phyloP scores from a whole-genome alignment of 2,329 filamentous ascomycete species.

The Torrubiella hemipterigena region DNA sequence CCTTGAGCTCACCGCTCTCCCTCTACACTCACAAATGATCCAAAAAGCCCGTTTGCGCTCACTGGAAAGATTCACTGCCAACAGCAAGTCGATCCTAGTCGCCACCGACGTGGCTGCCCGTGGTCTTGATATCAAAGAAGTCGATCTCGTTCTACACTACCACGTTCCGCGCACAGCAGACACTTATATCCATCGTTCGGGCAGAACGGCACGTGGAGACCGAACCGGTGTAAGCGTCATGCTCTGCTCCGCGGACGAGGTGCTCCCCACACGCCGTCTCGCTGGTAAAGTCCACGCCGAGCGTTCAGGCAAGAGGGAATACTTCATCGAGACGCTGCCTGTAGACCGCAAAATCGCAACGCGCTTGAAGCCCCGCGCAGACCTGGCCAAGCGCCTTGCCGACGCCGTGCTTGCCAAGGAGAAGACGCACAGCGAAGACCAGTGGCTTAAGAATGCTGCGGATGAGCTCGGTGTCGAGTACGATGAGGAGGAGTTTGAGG shows the following conservation, averaged over 20 bases:
- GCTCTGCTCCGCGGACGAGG: constrained; percentile 85
- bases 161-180: constrained; percentile 87
- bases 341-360: constrained; percentile 70
- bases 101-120: constrained; percentile 90
- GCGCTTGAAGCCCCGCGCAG: constrained; percentile 64
- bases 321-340: constrained; percentile 69
- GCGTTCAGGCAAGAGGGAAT: constrained; percentile 39
- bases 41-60: constrained; percentile 93
- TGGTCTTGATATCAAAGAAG: constrained; percentile 82
- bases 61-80: constrained; percentile 73
- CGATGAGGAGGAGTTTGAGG: constrained; percentile 78
- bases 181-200: constrained; percentile 89
- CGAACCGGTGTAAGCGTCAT: constrained; percentile 71
- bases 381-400: constrained; percentile 75
- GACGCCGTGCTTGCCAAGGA: constrained; percentile 78
- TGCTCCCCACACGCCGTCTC: constrained; percentile 69
- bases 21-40: constrained; percentile 85
- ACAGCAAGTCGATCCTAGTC: constrained; percentile 59
- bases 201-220: constrained; percentile 78
- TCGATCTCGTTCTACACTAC: constrained; percentile 88
- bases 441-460: constrained; percentile 72
- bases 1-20: constrained; percentile 62
- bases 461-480: constrained; percentile 93
- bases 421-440: constrained; percentile 71
- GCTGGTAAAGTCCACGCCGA: constrained; percentile 76